phyloP scores from a whole-genome alignment of 2,329 filamentous ascomycete genomes.

The Plectosphaerella plurivora region DNA sequence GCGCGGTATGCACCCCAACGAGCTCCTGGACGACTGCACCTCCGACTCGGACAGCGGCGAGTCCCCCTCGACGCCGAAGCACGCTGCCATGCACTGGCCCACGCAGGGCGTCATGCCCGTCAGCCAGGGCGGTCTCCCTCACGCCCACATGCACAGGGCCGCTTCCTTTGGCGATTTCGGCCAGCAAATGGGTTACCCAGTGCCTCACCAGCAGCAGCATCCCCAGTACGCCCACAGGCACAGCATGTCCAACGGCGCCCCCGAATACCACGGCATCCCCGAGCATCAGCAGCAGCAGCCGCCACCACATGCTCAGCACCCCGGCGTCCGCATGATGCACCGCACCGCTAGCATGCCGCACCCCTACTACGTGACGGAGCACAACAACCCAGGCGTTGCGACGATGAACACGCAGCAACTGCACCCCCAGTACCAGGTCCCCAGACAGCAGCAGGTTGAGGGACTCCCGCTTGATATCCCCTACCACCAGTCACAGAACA shows the following conservation, averaged over 20 bases:
- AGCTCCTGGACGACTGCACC: constrained; percentile 47
- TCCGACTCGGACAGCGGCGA: constrained; percentile 56
- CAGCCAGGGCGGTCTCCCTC: constrained; percentile 25
- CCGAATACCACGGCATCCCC: constrained; percentile 37
- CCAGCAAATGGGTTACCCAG: constrained; percentile 42
- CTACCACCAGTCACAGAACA: constrained; percentile 37
- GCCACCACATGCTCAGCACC: constrained; percentile 23
- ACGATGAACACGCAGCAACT: constrained; percentile 53
- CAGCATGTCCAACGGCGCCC: constrained; percentile 36
- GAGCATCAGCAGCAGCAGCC: constrained; percentile 30
- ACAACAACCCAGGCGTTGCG: constrained; percentile 57
- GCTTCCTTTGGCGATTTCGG: constrained; percentile 51
- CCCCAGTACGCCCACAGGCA: constrained; percentile 39
- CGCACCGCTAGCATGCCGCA: constrained; percentile 41
- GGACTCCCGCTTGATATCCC: constrained; percentile 44
- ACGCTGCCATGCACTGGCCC: constrained; percentile 48
- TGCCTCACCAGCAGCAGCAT: constrained; percentile 29
- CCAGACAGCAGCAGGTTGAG: constrained; percentile 41
- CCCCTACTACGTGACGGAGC: constrained; percentile 55
- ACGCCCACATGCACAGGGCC: constrained; percentile 44
- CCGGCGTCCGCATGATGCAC: constrained; percentile 42
- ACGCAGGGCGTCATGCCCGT: constrained; percentile 34
- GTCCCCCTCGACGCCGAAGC: constrained; percentile 54
- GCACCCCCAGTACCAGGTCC: constrained; percentile 46
- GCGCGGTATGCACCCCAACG: constrained; percentile 50